A percentile compares a stretch with the other conserved stretches of the same genome.
phyloP scores from a whole-genome alignment of 352 stramenopile genomes.

The Phytophthora megakarya region DNA sequence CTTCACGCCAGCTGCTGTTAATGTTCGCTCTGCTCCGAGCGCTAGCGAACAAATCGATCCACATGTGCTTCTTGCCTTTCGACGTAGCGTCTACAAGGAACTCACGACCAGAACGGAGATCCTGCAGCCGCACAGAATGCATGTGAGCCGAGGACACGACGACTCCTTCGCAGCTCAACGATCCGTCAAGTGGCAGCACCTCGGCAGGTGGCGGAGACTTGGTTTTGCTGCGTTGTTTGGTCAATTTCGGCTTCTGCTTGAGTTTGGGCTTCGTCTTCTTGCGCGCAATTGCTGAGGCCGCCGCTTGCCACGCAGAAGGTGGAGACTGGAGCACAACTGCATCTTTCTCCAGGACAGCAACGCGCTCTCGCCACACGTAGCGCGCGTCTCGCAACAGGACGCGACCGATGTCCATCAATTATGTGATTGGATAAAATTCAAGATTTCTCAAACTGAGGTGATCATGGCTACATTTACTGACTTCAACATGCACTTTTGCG shows the following conservation, averaged over 20 bases:
- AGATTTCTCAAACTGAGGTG: neutral
- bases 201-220: constrained; percentile 24
- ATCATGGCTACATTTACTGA: neutral
- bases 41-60: constrained; percentile 54
- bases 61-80: constrained; percentile 57
- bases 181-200: constrained; percentile 45
- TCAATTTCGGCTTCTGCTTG: constrained; percentile 23
- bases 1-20: constrained; percentile 19
- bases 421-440: constrained; percentile 23
- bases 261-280: constrained; percentile 29
- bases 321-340: constrained; percentile 41
- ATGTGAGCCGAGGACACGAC: constrained; percentile 67
- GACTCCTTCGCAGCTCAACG: constrained; percentile 51
- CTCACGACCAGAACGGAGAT: constrained; percentile 47
- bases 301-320: constrained; percentile 27
- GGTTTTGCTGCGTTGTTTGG: constrained; percentile 17
- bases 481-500: neutral
- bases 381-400: constrained; percentile 55
- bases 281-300: constrained; percentile 6
- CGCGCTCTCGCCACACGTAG: constrained; percentile 53
- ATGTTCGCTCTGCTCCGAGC: constrained; percentile 33
- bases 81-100: constrained; percentile 50
- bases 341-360: constrained; percentile 40
- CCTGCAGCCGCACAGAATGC: constrained; percentile 55
- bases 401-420: constrained; percentile 51